Evolutionary conservation across 345 rosid genomes (phyloP), one percentile per base, ranked within the genome.

Genomic region (Eutrema yunnanense): DNA sequence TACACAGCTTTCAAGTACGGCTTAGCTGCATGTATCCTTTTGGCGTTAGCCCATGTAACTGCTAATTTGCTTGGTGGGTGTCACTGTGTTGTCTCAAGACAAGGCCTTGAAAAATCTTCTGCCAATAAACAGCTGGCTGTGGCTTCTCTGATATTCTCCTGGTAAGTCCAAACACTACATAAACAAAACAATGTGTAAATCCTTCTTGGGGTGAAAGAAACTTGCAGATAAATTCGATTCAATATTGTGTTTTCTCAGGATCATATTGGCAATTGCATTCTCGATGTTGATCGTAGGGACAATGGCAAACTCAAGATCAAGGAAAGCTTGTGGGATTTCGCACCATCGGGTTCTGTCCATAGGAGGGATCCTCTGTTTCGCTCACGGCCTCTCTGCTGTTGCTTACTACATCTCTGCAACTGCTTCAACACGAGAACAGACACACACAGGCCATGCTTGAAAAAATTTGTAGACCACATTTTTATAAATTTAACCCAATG

Each of bases 341-440:
- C 89, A 84, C 74, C 87, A 85, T 70, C 88, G 88, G 5, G 72
- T 90, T 4, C 73, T 89, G 3, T 84, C 87, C 6, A 65, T 86
- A 4, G 98, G 97, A 56, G 97, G 98, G 10, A 77, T 90, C 61
- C 69, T 93, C 5, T 93, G 95, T 73, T 93, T 93, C 89, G 48
- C 90, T 59, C 97, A 94, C 69, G 95, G 89, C 26, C 84, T 86
- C 54, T 90, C 87, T 72, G 63, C 75, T 3, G 78, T 83, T 55
- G 82, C 97, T 34, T 93, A 89, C 69, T 86, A 87, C 51, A 88
- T 87, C 22, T 89, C 98, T 2, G 96, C 96, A 67, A 69, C 83
- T 8, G 98, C 96, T 11, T 50, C 92, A 1, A 61, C 65, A 41
- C 58, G 69, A 72, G 91, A 87, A 53, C 76, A 71, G 12, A 51